A percentile compares a stretch with the other conserved stretches of the same genome.
Evolutionary conservation across 345 rosid genomes (phyloP).

Genomic region (Jatropha curcas): DNA sequence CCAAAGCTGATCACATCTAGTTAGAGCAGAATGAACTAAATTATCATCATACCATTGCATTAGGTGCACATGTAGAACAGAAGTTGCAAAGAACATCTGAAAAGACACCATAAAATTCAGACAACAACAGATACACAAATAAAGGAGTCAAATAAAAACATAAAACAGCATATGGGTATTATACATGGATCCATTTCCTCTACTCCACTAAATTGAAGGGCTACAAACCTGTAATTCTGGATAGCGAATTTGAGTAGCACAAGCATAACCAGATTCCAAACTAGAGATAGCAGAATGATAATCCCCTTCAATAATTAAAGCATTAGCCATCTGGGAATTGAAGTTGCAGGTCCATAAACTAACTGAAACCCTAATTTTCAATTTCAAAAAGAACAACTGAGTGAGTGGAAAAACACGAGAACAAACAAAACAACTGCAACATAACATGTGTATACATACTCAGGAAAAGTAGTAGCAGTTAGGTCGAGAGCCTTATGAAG

Average conservation of each 20-base stretch:
- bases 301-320: conserved; percentile 78
- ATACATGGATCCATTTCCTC: too few relatives aligned
- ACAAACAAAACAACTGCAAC: background rate
- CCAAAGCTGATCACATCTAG: conserved; percentile 75
- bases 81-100: conserved; percentile 92
- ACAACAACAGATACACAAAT: background rate
- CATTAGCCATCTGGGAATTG: conserved; percentile 94
- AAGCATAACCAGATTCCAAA: conserved; percentile 60
- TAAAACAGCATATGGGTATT: too few relatives aligned
- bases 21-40: conserved; percentile 64
- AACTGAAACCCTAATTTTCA: conserved; percentile 39
- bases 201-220: background rate
- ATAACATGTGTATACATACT: conserved; percentile 22
- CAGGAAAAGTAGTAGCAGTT: conserved; percentile 43
- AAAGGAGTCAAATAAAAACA: background rate
- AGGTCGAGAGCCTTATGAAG: conserved; percentile 77
- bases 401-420: background rate
- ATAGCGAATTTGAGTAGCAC: conserved; percentile 59
- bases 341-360: conserved; percentile 91
- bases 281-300: conserved; percentile 64
- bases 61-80: conserved; percentile 83
- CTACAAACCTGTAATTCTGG: conserved; percentile 69
- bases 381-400: background rate
- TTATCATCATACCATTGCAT: conserved; percentile 85
- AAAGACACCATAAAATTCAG: background rate